A percentile compares a stretch with the other conserved stretches of the same genome.
Conservation (phyloP, 106 monocot genomes). For the Dendrobium nobile region DNA sequence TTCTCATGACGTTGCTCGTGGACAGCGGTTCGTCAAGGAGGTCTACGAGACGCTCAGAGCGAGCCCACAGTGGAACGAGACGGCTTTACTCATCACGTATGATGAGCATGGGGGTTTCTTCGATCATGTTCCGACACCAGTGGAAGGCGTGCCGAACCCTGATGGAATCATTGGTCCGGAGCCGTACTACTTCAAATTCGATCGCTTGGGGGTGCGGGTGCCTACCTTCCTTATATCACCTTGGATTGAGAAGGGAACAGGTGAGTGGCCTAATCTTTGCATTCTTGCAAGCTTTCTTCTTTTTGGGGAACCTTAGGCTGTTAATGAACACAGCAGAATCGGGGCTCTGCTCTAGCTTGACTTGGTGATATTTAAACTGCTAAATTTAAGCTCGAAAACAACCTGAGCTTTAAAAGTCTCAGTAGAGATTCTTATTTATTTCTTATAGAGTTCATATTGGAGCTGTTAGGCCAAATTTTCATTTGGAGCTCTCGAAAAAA, state of each 20-base stretch:
- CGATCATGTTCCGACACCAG: conserved; percentile 86
- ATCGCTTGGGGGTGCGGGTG: conserved; percentile 71
- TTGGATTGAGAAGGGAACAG: conserved; percentile 70
- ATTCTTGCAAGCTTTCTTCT: not conserved
- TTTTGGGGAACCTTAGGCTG: not conserved
- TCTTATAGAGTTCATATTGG: no score
- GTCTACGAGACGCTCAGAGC: conserved; percentile 74
- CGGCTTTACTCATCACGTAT: conserved; percentile 73
- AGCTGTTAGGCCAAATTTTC: no score
- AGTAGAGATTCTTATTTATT: no score
- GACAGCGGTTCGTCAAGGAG: conserved; percentile 76
- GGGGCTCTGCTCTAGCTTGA: not conserved
- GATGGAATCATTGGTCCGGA: conserved; percentile 77
- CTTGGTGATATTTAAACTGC: not conserved
- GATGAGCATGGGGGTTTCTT: conserved; percentile 95
- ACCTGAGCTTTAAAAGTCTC: no score
- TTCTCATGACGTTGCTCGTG: conserved; percentile 71
- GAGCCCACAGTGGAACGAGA: conserved; percentile 87
- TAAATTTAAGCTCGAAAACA: no score
- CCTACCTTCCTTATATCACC: conserved; percentile 79
- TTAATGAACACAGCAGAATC: not conserved
- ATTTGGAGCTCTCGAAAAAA: no score
- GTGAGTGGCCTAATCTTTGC: conserved; percentile 17
- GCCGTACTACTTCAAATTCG: conserved; percentile 82
- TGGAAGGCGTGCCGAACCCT: conserved; percentile 67